phyloP scores from a whole-genome alignment of 345 rosid genomes.

The Bruguiera parviflora region DNA sequence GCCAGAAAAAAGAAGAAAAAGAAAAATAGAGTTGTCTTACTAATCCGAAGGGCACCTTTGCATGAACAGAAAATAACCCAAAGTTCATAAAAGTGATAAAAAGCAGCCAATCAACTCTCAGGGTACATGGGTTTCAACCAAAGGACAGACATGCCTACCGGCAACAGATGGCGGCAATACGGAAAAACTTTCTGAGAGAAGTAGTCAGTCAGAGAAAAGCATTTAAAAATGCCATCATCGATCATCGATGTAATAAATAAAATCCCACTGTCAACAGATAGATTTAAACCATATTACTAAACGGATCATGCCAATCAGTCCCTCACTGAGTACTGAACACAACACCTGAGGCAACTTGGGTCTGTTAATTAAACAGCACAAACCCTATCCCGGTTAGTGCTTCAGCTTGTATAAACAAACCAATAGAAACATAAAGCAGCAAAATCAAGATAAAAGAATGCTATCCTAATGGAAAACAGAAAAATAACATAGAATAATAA shows the following conservation, averaged over 20 bases:
- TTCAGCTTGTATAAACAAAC: background rate
- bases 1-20: background rate
- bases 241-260: slow-evolving; percentile 12
- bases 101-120: slow-evolving; percentile 13
- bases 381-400: slow-evolving; percentile 12
- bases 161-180: slow-evolving; percentile 20
- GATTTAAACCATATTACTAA: slow-evolving; percentile 5
- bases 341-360: slow-evolving; percentile 5
- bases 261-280: slow-evolving; percentile 14
- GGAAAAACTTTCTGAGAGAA: slow-evolving; percentile 14
- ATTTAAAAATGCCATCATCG: slow-evolving; percentile 6
- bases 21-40: background rate
- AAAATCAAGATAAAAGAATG: slow-evolving; percentile 1
- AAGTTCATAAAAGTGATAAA: slow-evolving; percentile 10
- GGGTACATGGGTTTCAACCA: slow-evolving; percentile 13
- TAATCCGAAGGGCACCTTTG: slow-evolving; percentile 7
- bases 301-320: slow-evolving; percentile 5
- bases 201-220: background rate
- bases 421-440: background rate
- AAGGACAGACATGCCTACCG: slow-evolving; percentile 38
- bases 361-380: background rate
- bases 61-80: background rate
- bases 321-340: background rate
- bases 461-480: background rate
- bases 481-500: background rate